A percentile compares a stretch with the other conserved stretches of the same genome.
Evolutionary conservation across 805 yeast species (phyloP).

Genomic region (Saturnispora ahearnii): DNA sequence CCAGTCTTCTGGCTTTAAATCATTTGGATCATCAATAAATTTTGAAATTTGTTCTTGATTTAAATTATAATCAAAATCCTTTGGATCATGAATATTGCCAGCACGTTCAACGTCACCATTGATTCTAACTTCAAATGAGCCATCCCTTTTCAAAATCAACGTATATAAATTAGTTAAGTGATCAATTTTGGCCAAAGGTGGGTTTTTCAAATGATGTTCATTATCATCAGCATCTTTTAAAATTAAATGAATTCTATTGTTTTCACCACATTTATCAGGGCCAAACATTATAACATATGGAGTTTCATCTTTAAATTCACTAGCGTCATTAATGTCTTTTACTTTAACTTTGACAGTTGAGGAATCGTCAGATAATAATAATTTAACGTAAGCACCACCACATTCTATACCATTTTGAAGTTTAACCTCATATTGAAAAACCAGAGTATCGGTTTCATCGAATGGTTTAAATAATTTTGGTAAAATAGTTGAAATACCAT

Average conservation of each 20-base stretch:
- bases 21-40: slow-evolving; percentile 48
- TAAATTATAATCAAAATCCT: slow-evolving; percentile 38
- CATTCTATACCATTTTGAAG: slow-evolving; percentile 70
- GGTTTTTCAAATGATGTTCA: slow-evolving; percentile 58
- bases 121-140: slow-evolving; percentile 69
- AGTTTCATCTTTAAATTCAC: slow-evolving; percentile 51
- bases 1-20: slow-evolving; percentile 73
- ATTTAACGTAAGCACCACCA: slow-evolving; percentile 85
- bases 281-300: slow-evolving; percentile 90
- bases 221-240: slow-evolving; percentile 54
- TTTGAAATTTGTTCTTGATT: slow-evolving; percentile 42
- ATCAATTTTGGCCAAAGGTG: slow-evolving; percentile 46
- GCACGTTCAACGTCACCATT: slow-evolving; percentile 67
- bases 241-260: slow-evolving; percentile 74
- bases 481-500: slow-evolving; percentile 66
- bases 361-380: slow-evolving; percentile 40
- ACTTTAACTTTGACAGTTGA: slow-evolving; percentile 18
- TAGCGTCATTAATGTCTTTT: slow-evolving; percentile 1
- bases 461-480: slow-evolving; percentile 39
- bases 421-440: slow-evolving; percentile 84
- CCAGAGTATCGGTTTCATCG: slow-evolving; percentile 56
- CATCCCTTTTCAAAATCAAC: slow-evolving; percentile 54
- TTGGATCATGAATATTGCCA: slow-evolving; percentile 55
- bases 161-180: slow-evolving; percentile 65
- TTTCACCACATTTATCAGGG: slow-evolving; percentile 81